Evolutionary conservation across 2,329 filamentous ascomycete genomes (phyloP).

Genomic region (Pseudogymnoascus sp.): DNA sequence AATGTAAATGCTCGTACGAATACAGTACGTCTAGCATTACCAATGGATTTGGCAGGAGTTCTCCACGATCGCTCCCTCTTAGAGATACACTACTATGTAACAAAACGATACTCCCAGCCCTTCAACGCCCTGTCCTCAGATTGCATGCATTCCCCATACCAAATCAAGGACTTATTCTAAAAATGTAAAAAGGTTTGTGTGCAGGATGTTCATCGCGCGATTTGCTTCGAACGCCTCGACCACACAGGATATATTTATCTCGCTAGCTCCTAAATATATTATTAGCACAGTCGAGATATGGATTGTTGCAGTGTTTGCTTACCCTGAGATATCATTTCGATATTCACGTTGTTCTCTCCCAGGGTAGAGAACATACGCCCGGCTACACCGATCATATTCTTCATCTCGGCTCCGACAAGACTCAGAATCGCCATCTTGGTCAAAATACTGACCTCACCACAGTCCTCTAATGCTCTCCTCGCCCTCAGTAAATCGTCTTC

Average conservation of each 20-base stretch:
- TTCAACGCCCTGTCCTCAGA: constrained; percentile 5
- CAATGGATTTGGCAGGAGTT: neutral
- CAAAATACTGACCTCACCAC: constrained; percentile 85
- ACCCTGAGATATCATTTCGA: constrained; percentile 99
- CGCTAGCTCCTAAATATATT: constrained; percentile 66
- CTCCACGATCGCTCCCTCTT: neutral
- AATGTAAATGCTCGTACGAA: constrained; percentile 5
- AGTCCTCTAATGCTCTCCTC: constrained; percentile 65
- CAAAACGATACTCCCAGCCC: neutral
- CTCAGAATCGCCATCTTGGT: constrained; percentile 93
- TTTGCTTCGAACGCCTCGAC: constrained; percentile 88
- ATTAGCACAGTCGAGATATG: neutral
- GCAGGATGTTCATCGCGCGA: constrained; percentile 89
- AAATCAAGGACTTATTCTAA: constrained; percentile 47
- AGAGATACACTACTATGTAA: constrained; percentile 8
- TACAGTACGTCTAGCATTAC: constrained; percentile 5
- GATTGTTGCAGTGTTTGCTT: constrained; percentile 25
- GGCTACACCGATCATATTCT: constrained; percentile 92
- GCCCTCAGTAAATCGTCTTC: constrained; percentile 59
- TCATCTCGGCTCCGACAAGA: constrained; percentile 90
- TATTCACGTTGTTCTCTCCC: constrained; percentile 88
- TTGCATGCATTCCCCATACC: neutral
- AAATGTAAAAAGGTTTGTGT: constrained; percentile 95
- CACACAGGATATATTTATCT: constrained; percentile 98
- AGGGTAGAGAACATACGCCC: constrained; percentile 93